A percentile compares a stretch with the other conserved stretches of the same genome.
Evolutionary conservation across 371 early-diverging fungal genomes (phyloP).

Genomic region (Dichotomocladium elegans): DNA sequence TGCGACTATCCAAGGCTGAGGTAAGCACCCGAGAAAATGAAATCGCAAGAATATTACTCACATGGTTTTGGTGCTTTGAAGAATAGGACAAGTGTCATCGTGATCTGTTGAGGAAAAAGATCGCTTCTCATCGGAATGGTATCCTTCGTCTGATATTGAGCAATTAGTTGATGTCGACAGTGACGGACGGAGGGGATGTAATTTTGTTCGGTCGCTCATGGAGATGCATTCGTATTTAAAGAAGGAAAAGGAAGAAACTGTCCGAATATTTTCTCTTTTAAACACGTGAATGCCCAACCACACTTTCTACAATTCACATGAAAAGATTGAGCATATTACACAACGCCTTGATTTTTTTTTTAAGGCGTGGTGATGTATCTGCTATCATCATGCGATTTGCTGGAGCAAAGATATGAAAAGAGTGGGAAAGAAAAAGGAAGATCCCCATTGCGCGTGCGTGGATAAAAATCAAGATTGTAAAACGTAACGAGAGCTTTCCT

Average conservation of each 20-base stretch:
- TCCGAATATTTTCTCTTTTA: conserved; percentile 1
- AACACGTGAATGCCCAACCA: conserved; percentile 4
- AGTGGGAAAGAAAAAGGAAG: too few species aligned
- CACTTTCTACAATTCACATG: neutral
- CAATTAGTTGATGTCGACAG: conserved; percentile 17
- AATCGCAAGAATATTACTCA: conserved; percentile 9
- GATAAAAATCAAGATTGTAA: too few species aligned
- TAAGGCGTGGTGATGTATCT: too few species aligned
- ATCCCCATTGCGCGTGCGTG: too few species aligned
- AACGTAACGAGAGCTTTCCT: too few species aligned
- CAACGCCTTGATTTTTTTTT: too few species aligned
- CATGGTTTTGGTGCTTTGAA: conserved; percentile 41
- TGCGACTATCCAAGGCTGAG: conserved; percentile 21
- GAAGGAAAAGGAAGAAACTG: conserved; percentile 3
- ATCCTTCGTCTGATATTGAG: conserved; percentile 41
- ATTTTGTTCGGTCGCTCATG: neutral
- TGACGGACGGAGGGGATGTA: conserved; percentile 10
- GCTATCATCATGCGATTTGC: too few species aligned
- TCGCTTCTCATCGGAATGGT: conserved; percentile 39
- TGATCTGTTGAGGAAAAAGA: conserved; percentile 12
- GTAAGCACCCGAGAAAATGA: neutral
- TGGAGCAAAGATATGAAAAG: too few species aligned
- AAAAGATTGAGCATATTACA: too few species aligned
- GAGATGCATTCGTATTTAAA: conserved; percentile 10
- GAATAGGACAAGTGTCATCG: conserved; percentile 32